Evolutionary conservation across 1,284 basidiomycete species (phyloP).

Genomic region (Ustilago nuda): DNA sequence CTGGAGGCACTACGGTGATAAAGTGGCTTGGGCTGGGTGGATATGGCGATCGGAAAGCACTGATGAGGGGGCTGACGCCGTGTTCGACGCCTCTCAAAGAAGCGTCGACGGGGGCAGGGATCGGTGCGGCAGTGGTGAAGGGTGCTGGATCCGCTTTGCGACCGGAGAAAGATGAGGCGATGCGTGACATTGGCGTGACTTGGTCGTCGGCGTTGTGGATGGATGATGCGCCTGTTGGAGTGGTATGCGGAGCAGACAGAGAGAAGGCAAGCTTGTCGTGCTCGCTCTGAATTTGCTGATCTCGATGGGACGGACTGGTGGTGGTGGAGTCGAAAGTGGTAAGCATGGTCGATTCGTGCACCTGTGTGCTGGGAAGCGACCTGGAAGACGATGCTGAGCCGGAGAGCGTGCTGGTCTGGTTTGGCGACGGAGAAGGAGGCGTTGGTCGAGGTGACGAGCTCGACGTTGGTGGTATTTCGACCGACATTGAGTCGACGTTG

Average conservation of each 20-base stretch:
- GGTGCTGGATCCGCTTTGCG: neutral
- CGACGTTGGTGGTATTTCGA: slow-evolving; percentile 9
- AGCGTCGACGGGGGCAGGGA: slow-evolving; percentile 3
- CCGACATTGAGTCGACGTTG: slow-evolving; percentile 18
- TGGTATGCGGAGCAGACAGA: slow-evolving; percentile 5
- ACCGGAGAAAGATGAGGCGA: slow-evolving; percentile 10
- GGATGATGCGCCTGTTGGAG: slow-evolving; percentile 6
- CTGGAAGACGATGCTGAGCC: slow-evolving; percentile 13
- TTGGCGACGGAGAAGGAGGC: slow-evolving; percentile 1
- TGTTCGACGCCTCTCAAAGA: slow-evolving; percentile 21
- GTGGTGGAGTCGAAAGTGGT: slow-evolving; percentile 23
- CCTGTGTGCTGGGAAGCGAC: slow-evolving; percentile 15
- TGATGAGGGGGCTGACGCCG: slow-evolving; percentile 42
- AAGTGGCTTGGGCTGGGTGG: slow-evolving; percentile 49
- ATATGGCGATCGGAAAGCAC: slow-evolving; percentile 36
- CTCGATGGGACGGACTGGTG: slow-evolving; percentile 4
- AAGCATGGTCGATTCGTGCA: slow-evolving; percentile 26
- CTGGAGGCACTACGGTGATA: slow-evolving; percentile 57
- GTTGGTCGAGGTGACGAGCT: slow-evolving; percentile 2
- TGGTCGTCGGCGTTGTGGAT: neutral
- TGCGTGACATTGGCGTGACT: slow-evolving; percentile 5
- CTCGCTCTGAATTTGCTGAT: neutral
- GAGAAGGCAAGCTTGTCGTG: slow-evolving; percentile 18
- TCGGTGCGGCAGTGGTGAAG: neutral
- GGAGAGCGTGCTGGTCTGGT: slow-evolving; percentile 1